A percentile compares a stretch with the other conserved stretches of the same genome.
Conservation (phyloP, 352 stramenopile species). For the Paralagenidium karlingii region DNA sequence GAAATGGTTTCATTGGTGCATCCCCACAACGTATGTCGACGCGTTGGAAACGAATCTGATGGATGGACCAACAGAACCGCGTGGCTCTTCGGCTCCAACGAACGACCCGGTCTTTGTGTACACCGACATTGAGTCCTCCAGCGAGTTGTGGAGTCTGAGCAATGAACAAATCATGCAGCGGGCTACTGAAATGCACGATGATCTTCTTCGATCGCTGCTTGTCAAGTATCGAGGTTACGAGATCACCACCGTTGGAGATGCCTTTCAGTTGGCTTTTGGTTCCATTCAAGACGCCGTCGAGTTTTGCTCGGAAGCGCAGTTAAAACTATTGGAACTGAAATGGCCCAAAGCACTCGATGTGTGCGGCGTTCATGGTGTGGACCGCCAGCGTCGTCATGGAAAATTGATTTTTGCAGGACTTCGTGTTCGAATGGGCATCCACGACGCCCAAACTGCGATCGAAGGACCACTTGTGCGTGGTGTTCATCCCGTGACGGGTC, state of each 20-base stretch:
- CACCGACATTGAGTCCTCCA: slow-evolving; percentile 57
- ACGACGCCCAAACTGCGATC: slow-evolving; percentile 19
- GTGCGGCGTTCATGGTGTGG: too few species aligned
- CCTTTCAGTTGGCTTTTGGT: slow-evolving; percentile 48
- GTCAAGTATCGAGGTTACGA: slow-evolving; percentile 30
- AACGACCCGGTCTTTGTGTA: slow-evolving; percentile 44
- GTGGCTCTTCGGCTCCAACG: slow-evolving; percentile 11
- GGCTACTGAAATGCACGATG: slow-evolving; percentile 42
- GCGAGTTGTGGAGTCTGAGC: slow-evolving; percentile 20
- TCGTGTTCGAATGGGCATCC: slow-evolving; percentile 37
- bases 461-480: slow-evolving; percentile 28
- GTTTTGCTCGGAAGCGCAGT: slow-evolving; percentile 33
- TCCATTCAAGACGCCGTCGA: slow-evolving; percentile 34
- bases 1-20: slow-evolving; percentile 14
- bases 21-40: slow-evolving; percentile 26
- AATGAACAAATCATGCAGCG: slow-evolving; percentile 23
- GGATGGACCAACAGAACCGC: slow-evolving; percentile 3
- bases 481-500: slow-evolving; percentile 26
- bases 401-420: slow-evolving; percentile 32
- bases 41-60: slow-evolving; percentile 20
- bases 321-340: slow-evolving; percentile 17
- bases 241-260: slow-evolving; percentile 36
- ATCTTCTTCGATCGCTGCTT: slow-evolving; percentile 22
- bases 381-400: too few species aligned
- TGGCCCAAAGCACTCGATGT: too few species aligned